phyloP scores from a whole-genome alignment of 23 red algal genomes.

The Gracilaria gracilis region DNA sequence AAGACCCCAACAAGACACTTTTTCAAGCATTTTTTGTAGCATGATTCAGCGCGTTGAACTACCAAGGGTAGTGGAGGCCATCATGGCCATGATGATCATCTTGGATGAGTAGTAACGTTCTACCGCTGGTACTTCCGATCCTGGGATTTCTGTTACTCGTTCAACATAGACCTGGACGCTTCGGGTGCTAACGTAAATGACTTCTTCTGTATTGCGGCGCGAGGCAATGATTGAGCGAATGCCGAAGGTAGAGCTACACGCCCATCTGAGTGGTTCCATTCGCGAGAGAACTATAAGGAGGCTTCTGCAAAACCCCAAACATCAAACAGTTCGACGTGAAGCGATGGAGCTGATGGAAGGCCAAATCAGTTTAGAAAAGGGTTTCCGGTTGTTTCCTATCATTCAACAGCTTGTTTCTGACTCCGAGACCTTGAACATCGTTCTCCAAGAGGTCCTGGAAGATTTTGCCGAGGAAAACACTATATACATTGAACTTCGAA shows the following conservation, averaged over 20 bases:
- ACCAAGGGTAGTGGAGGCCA: no score
- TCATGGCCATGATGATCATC: no score
- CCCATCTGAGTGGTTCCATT: slow-evolving; percentile 66
- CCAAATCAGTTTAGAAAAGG: slow-evolving; percentile 11
- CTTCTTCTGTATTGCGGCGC: no score
- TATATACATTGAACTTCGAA: slow-evolving; percentile 62
- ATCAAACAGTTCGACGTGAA: slow-evolving; percentile 7
- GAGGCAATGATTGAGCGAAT: background rate
- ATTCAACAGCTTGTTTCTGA: slow-evolving; percentile 59
- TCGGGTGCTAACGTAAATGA: no score
- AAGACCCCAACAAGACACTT: no score
- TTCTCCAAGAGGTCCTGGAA: slow-evolving; percentile 27
- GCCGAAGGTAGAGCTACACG: slow-evolving; percentile 63
- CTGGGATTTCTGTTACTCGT: no score
- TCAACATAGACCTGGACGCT: no score
- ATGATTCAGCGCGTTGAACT: no score
- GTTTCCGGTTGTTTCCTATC: slow-evolving; percentile 63
- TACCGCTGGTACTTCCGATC: no score
- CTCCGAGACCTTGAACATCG: background rate
- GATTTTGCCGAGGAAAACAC: slow-evolving; percentile 62
- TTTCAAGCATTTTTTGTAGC: no score
- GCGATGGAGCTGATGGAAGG: background rate
- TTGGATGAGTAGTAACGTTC: no score
- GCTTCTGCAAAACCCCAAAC: slow-evolving; percentile 35
- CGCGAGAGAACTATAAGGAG: slow-evolving; percentile 13